These are phyloP conservation scores for Arthrobotrys sinensis DNA, from an alignment of 2,329 filamentous ascomycete species.

Conservation along the genomic window DNA sequence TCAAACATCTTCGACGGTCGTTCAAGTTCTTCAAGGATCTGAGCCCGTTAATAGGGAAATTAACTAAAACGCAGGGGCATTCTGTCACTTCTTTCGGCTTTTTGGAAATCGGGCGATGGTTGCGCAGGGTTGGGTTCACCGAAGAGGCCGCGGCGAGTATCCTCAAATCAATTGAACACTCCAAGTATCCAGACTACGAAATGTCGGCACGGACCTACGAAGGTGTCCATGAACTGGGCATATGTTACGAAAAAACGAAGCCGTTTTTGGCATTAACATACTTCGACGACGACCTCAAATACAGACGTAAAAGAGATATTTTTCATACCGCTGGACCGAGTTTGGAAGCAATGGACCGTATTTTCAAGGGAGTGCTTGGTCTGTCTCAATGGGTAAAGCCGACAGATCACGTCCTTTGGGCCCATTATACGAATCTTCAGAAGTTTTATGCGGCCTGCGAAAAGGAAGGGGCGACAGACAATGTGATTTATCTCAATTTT, in stretches of 20 bases:
- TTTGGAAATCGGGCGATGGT: conserved; percentile 8
- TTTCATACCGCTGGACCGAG: conserved; percentile 4
- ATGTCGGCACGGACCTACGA: conserved; percentile 11
- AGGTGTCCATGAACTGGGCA: conserved; percentile 12
- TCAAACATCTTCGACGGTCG: background rate
- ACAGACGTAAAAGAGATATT: conserved; percentile 3
- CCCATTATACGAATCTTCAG: background rate
- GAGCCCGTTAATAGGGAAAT: background rate
- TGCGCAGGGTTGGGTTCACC: background rate
- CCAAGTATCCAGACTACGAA: background rate
- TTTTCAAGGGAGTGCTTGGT: background rate
- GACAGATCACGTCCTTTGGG: background rate
- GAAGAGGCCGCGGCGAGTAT: conserved; percentile 1
- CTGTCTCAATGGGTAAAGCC: conserved; percentile 4
- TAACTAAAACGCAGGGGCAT: conserved; percentile 8
- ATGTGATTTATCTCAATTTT: background rate
- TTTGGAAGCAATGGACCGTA: conserved; percentile 17
- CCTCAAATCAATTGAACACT: conserved; percentile 26
- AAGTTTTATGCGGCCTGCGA: background rate
- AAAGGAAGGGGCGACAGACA: background rate
- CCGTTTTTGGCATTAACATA: conserved; percentile 13
- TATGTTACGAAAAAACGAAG: conserved; percentile 1
- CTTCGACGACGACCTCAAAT: conserved; percentile 14
- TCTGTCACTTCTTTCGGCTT: conserved; percentile 9
- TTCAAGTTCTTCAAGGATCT: background rate